phyloP scores from a whole-genome alignment of 768 basidiomycete species.

The Xerocomus brunneocitrinus region DNA sequence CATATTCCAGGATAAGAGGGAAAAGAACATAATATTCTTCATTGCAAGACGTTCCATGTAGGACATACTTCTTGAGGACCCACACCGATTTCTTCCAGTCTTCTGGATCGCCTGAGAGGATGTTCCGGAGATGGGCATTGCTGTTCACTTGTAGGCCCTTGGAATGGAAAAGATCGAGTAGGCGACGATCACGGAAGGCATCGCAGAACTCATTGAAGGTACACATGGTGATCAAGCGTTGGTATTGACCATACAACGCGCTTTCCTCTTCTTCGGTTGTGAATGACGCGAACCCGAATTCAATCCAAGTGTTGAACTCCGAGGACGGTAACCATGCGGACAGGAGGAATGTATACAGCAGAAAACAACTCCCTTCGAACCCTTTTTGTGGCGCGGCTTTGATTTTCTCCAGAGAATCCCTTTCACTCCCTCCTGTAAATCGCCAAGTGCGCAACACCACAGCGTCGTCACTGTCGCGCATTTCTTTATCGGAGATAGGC shows the following conservation, averaged over 20 bases:
- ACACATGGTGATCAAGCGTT: conserved; percentile 3
- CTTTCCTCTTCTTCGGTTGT: conserved; percentile 8
- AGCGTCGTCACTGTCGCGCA: neutral
- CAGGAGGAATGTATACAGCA: neutral
- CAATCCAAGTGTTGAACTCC: conserved; percentile 5
- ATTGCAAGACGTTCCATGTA: neutral
- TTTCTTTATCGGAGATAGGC: neutral
- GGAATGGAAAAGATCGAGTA: conserved; percentile 6
- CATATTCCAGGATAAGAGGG: conserved; percentile 7
- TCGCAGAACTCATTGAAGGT: conserved; percentile 11
- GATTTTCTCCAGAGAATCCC: neutral
- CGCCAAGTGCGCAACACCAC: conserved; percentile 2
- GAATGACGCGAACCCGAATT: conserved; percentile 19
- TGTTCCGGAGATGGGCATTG: neutral
- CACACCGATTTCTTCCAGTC: conserved; percentile 5
- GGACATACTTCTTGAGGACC: conserved; percentile 4
- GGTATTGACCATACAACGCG: neutral
- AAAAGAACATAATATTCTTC: neutral
- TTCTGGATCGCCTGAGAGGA: neutral
- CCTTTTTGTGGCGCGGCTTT: neutral
- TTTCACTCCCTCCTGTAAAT: conserved; percentile 5
- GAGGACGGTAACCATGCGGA: neutral
- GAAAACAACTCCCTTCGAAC: neutral
- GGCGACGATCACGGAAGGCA: neutral
- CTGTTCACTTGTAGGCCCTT: neutral